phyloP scores from a whole-genome alignment of 2,329 filamentous ascomycete genomes.

The Aspergillus thermomutatus region DNA sequence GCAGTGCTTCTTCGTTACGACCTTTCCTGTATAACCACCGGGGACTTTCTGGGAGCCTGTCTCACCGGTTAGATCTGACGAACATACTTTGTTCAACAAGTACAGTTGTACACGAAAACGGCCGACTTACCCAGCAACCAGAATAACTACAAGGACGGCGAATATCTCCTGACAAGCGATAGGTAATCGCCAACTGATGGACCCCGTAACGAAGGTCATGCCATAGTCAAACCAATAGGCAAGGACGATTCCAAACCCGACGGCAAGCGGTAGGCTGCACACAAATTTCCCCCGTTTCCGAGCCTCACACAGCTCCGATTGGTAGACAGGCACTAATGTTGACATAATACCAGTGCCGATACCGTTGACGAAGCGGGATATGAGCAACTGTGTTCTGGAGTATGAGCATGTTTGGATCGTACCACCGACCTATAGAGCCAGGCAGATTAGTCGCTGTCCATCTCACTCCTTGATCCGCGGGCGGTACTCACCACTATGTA shows the following conservation, averaged over 20 bases:
- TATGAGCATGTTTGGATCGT: conserved; percentile 34
- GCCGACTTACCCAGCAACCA: conserved; percentile 29
- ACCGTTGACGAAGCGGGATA: conserved; percentile 49
- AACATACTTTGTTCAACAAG: background rate
- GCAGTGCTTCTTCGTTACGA: conserved; percentile 27
- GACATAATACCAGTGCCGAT: conserved; percentile 49
- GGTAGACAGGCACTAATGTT: conserved; percentile 40
- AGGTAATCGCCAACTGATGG: conserved; percentile 46
- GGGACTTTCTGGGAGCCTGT: conserved; percentile 38
- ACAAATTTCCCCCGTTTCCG: conserved; percentile 44
- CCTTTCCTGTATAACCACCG: conserved; percentile 46
- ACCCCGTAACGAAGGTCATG: conserved; percentile 38
- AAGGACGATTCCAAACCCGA: conserved; percentile 38
- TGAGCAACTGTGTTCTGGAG: conserved; percentile 31
- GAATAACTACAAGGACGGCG: conserved; percentile 39
- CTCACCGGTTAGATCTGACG: conserved; percentile 11
- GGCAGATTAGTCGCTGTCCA: background rate
- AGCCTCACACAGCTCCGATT: conserved; percentile 45
- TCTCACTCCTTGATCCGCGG: background rate
- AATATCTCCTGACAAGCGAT: conserved; percentile 47
- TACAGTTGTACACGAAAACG: background rate
- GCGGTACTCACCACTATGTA: conserved; percentile 25
- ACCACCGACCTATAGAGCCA: conserved; percentile 28
- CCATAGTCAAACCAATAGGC: conserved; percentile 34
- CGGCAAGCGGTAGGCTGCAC: conserved; percentile 39